Evolutionary conservation across 768 basidiomycete species (phyloP), one percentile per base, ranked within the genome.

Genomic region (Strobilomyces echinocephalus): DNA sequence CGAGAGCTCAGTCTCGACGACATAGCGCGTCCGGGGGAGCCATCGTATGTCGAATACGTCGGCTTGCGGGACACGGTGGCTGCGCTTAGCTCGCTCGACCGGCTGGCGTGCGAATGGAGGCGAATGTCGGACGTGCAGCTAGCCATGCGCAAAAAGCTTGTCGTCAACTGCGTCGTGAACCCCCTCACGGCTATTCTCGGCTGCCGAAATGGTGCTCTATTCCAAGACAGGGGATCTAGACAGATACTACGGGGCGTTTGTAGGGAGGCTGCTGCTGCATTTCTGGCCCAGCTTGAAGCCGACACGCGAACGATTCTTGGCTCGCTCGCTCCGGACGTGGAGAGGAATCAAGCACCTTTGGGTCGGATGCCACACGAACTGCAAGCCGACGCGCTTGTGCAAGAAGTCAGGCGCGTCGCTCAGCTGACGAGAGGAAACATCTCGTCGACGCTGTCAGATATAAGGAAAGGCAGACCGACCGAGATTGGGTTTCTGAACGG

Each of bases 401-500:
- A 72, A 39, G 82, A 90, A 63, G 83, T 85, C 31, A 46, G 77
- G 45, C 77, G 78, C 18, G 79, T 92, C 41, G 79, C 83, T 15
- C 57, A 74, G 9, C 50, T 72, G 21, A 95, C 91, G 4, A 72
- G 70, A 39, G 71, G 72, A 14, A 92, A 94, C 64, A 78, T 84
- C 48, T 92, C 91, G 7, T 90, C 87, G 15, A 97, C 92, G 82
- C 74, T 93, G 16, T 66, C 74, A 15, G 92, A 95, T 64, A 67
- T 95, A 28, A 77, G 76, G 57, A 69, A 70, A 31, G 84, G 85
- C 40, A 72, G 73, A 48, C 56, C 63, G 6, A 94, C 92, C 0
- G 94, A 97, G 72, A 79, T 97, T 21, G 80, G 87, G 16, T 89
- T 74, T 61, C 74, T 97, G 61, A 93, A 90, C 55, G 94, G 95